A percentile compares a stretch with the other conserved stretches of the same genome.
Conservation (phyloP, 208 protist genomes). For the Novymonas esmeraldas region DNA sequence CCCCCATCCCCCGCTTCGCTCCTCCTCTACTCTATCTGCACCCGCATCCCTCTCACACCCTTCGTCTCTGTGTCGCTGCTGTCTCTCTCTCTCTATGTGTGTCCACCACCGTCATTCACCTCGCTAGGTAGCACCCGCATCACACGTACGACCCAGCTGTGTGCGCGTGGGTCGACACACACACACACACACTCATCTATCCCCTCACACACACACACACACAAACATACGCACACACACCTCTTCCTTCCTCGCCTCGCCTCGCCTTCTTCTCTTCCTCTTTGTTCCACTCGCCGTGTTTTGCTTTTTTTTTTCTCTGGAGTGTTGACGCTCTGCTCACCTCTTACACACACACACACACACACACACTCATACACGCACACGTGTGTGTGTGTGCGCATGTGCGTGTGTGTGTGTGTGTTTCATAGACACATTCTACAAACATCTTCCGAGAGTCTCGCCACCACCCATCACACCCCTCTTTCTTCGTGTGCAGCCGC, state of each 20-base stretch:
- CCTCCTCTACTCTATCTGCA: background rate
- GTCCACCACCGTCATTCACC: too few species aligned
- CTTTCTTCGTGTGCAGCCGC: background rate
- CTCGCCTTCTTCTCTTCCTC: too few species aligned
- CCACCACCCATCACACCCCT: too few species aligned
- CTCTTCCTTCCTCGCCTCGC: background rate
- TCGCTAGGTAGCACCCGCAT: background rate
- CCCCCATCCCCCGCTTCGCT: background rate
- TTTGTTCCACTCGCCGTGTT: too few species aligned
- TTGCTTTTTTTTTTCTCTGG: constrained; percentile 4
- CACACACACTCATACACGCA: too few species aligned
- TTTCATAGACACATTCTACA: too few species aligned
- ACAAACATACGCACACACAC: background rate
- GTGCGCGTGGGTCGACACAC: background rate
- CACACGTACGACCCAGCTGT: background rate
- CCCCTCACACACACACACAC: background rate
- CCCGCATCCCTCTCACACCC: background rate
- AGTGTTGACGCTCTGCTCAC: background rate
- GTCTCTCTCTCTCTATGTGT: background rate
- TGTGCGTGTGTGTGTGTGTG: background rate
- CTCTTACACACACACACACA: too few species aligned
- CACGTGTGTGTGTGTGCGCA: background rate
- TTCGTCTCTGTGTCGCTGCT: background rate
- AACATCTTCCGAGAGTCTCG: too few species aligned
- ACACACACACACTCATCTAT: background rate